Base-by-base conservation (phyloP, 2,329 filamentous ascomycete genomes). In the Monilinia aucupariae region DNA sequence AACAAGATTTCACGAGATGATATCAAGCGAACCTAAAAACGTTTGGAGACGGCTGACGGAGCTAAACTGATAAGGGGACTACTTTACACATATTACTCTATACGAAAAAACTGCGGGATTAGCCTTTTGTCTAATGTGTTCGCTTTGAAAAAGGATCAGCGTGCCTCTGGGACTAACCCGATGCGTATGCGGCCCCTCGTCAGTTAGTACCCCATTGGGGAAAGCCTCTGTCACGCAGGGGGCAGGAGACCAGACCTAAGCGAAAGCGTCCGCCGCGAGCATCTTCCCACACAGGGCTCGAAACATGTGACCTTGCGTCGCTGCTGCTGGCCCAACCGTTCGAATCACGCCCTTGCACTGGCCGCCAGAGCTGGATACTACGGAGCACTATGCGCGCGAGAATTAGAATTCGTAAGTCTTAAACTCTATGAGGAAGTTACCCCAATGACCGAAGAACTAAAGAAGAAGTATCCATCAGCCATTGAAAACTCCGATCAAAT, bases 401-500 rank as follows among this genome's bases (percentile, higher is more conserved):
- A 9, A 34, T 34, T 6, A 34, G 13, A 47, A 22, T 15, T 56
- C 20, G 27, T 12, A 32, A 47, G 41, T 37, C 20, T 34, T 58
- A 58, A 47, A 20, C 43, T 34, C 0, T 25, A 47, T 34, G 5
- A 3, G 41, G 41, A 34, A 56, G 41, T 34, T 32, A 10, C 27
- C n/a, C 15, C n/a, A 56, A 45, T 22, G 54, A 47, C 12, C 27
- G 41, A 55, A 32, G 25, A n/a, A 45, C 17, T 9, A 32, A 56
- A 32, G 9, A 34, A 15, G n/a, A 56, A 47, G 34, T 56, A 20
- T 34, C 54, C 20, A 47, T 17, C 5, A 7, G 17, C 8, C 34
- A 47, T 47, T 47, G 37, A 39, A 47, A 58, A 47, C 54, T 58
- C 30, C 54, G 41, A 58, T 47, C 13, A 58, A 34, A 58, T 47